Evolutionary conservation across 2,329 filamentous ascomycete genomes (phyloP).

Genomic region (Acephala macrosclerotiorum): DNA sequence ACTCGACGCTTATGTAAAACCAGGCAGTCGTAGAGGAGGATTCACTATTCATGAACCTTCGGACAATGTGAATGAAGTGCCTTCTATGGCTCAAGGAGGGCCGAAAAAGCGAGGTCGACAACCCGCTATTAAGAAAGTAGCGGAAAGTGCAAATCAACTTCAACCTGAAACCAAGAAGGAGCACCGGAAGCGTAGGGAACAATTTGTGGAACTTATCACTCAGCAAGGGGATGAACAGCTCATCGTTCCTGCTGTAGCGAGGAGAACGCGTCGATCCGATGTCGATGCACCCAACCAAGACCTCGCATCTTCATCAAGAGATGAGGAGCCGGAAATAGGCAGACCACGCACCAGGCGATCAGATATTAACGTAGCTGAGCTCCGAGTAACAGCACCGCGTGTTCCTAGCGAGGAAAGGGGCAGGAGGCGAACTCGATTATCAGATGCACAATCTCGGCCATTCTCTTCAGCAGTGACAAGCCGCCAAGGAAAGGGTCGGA

Average conservation of each 20-base stretch:
- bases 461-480: neutral
- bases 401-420: slow-evolving; percentile 13
- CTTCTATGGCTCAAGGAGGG: neutral
- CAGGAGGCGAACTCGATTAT: slow-evolving; percentile 22
- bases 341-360: slow-evolving; percentile 13
- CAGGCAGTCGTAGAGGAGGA: too few species aligned
- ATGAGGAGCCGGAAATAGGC: slow-evolving; percentile 11
- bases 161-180: neutral
- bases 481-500: neutral
- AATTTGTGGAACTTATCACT: neutral
- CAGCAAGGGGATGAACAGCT: slow-evolving; percentile 1
- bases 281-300: slow-evolving; percentile 6
- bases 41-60: neutral
- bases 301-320: neutral
- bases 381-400: slow-evolving; percentile 5
- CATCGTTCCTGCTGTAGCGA: neutral
- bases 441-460: slow-evolving; percentile 15
- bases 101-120: neutral
- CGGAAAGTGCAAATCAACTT: neutral
- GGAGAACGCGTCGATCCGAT: slow-evolving; percentile 5
- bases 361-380: slow-evolving; percentile 5
- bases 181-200: neutral
- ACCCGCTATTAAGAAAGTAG: neutral
- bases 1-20: neutral
- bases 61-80: neutral